These are phyloP conservation scores for Acanthamoeba lenticulata DNA, from an alignment of 208 protist species.

Conservation along the genomic window DNA sequence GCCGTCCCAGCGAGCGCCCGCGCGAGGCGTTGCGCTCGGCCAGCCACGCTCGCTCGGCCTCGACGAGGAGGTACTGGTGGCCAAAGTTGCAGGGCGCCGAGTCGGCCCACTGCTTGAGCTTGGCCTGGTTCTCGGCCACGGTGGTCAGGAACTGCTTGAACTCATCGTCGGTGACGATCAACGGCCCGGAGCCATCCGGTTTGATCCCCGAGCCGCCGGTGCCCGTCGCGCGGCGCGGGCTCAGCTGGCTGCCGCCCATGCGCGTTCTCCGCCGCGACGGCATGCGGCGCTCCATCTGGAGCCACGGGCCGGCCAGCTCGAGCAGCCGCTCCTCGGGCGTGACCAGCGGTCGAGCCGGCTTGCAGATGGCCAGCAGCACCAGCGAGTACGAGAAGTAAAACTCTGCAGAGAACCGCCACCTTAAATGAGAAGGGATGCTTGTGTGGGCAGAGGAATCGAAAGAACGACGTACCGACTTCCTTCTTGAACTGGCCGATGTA, in stretches of 20 bases:
- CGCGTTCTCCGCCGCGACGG: not conserved
- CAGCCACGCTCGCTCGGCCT: not conserved
- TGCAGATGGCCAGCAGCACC: constrained; percentile 52
- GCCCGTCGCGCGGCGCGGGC: not conserved
- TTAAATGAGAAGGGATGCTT: not conserved
- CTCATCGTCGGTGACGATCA: not conserved
- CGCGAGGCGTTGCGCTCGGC: not conserved
- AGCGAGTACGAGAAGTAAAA: constrained; percentile 33
- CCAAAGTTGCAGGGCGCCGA: constrained; percentile 14
- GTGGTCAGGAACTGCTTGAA: not conserved
- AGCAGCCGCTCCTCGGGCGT: not conserved
- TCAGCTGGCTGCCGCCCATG: not conserved
- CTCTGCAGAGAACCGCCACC: not conserved
- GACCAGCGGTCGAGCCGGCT: not conserved
- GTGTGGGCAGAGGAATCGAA: not conserved
- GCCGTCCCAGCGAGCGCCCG: not conserved
- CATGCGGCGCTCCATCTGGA: not conserved
- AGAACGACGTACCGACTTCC: constrained; percentile 5
- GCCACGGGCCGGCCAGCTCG: not conserved
- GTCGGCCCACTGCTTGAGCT: constrained; percentile 51
- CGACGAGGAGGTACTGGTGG: constrained; percentile 59
- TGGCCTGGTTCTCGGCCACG: constrained; percentile 24
- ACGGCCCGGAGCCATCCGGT: too few species aligned
- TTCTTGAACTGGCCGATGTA: constrained; percentile 20
- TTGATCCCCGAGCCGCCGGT: not conserved